These are phyloP conservation scores for Barnettozyma siamensis DNA, from an alignment of 805 yeast species.

Conservation along the genomic window DNA sequence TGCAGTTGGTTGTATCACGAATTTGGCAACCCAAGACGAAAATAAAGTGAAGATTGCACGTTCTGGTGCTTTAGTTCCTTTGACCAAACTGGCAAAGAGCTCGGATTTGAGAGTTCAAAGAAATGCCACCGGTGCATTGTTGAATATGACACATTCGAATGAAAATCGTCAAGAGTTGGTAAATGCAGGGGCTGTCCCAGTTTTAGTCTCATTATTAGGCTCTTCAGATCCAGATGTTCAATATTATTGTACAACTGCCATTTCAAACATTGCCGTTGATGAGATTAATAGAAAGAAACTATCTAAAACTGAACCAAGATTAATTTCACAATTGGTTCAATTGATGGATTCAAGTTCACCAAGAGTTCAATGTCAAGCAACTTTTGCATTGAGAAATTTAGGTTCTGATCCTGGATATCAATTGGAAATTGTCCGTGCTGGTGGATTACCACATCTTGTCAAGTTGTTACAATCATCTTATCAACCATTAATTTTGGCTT, in stretches of 20 bases:
- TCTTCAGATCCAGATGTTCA: constrained; percentile 94
- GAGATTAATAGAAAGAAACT: constrained; percentile 83
- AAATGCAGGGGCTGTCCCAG: constrained; percentile 97
- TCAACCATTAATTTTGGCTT: constrained; percentile 88
- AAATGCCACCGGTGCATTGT: constrained; percentile 95
- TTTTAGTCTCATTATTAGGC: constrained; percentile 77
- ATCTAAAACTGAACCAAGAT: constrained; percentile 86
- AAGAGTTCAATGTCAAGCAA: constrained; percentile 97
- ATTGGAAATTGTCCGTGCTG: constrained; percentile 90
- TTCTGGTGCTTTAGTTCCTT: constrained; percentile 91
- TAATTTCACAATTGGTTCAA: constrained; percentile 80
- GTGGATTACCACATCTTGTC: constrained; percentile 92
- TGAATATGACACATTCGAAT: constrained; percentile 96
- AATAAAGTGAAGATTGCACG: constrained; percentile 94
- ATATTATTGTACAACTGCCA: constrained; percentile 95
- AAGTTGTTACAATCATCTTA: constrained; percentile 82
- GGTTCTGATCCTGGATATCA: constrained; percentile 97
- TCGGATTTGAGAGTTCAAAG: constrained; percentile 95
- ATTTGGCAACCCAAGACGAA: constrained; percentile 95
- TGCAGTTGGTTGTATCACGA: constrained; percentile 98
- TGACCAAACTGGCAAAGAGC: constrained; percentile 90
- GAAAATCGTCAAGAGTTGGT: constrained; percentile 96
- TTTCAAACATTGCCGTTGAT: constrained; percentile 96
- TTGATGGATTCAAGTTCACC: constrained; percentile 92
- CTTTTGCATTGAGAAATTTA: constrained; percentile 88